These are phyloP conservation scores for Cytospora piceae DNA, from an alignment of 2,329 filamentous ascomycete species.

Conservation along the genomic window DNA sequence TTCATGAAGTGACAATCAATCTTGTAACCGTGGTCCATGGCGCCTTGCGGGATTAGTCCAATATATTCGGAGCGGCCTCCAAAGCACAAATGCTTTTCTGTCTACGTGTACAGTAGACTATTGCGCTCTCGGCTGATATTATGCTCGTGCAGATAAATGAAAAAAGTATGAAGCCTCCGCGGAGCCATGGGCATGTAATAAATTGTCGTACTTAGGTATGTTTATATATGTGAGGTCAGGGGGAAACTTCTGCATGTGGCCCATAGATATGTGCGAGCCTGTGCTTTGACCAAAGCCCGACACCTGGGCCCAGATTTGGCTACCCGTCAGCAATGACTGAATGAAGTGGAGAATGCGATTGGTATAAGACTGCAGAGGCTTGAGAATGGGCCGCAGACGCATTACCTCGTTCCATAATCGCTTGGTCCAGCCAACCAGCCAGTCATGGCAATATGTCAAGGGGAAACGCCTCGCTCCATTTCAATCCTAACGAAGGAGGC, in stretches of 20 bases:
- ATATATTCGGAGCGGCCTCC: neutral
- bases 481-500: neutral
- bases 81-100: neutral
- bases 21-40: neutral
- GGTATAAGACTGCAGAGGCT: neutral
- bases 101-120: neutral
- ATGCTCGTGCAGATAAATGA: neutral
- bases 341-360: conserved; percentile 1
- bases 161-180: neutral
- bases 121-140: neutral
- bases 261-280: neutral
- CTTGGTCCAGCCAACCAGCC: neutral
- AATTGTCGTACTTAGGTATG: neutral
- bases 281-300: neutral
- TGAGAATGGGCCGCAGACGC: neutral
- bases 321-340: neutral
- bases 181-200: neutral
- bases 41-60: neutral
- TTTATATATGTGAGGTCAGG: neutral
- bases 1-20: neutral
- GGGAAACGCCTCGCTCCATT: neutral
- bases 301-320: neutral
- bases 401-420: neutral
- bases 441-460: neutral
- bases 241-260: neutral